phyloP scores from a whole-genome alignment of 768 basidiomycete species.

The Serendipita indica region DNA sequence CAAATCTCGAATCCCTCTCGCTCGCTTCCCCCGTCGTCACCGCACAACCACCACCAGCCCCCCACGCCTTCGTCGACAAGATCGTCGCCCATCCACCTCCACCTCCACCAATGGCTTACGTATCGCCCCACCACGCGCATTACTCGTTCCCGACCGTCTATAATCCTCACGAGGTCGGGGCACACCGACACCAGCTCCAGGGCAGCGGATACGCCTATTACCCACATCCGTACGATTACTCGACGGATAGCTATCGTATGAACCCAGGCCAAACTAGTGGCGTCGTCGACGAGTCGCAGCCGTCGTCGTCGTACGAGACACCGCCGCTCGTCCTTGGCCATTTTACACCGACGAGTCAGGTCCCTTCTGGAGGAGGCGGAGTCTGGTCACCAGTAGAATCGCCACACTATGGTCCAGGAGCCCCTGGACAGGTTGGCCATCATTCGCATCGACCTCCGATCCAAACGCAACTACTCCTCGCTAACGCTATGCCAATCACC shows the following conservation, averaged over 20 bases:
- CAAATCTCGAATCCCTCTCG: neutral
- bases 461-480: neutral
- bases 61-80: neutral
- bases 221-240: too few species aligned
- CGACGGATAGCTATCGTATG: slow-evolving; percentile 1
- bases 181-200: neutral
- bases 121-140: neutral
- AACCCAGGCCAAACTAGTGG: neutral
- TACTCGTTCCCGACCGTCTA: neutral
- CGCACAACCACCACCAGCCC: neutral
- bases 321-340: neutral
- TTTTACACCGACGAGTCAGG: neutral
- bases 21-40: neutral
- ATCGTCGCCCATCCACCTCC: neutral
- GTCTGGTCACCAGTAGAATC: too few species aligned
- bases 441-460: neutral
- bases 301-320: neutral
- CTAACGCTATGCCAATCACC: neutral
- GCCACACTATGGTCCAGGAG: neutral
- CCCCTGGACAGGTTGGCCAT: neutral
- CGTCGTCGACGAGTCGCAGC: neutral
- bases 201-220: neutral
- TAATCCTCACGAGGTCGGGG: neutral
- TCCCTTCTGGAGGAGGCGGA: too few species aligned
- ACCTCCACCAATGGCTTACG: neutral